phyloP scores from a whole-genome alignment of 1,284 basidiomycete genomes.

The Neolentinus lepideus region DNA sequence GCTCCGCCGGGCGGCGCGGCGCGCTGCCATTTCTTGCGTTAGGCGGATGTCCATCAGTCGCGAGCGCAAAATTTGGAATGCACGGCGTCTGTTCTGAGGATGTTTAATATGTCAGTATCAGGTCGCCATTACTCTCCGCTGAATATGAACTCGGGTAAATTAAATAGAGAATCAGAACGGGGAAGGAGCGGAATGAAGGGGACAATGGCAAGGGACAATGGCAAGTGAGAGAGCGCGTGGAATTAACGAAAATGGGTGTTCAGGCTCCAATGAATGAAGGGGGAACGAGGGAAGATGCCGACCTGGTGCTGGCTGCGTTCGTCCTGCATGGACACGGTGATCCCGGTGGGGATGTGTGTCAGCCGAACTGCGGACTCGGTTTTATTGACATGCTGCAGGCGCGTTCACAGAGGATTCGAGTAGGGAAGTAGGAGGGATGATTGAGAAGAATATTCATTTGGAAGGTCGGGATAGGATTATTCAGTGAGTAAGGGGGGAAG shows the following conservation, averaged over 20 bases:
- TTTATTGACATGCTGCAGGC: constrained; percentile 88
- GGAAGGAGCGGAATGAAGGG: not conserved
- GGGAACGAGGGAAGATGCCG: constrained; percentile 10
- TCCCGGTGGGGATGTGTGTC: constrained; percentile 90
- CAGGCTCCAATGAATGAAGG: too few species aligned
- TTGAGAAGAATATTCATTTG: not conserved
- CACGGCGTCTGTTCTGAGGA: constrained; percentile 74
- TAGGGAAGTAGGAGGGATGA: not conserved
- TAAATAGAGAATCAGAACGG: not conserved
- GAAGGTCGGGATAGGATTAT: too few species aligned
- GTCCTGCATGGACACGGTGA: constrained; percentile 98
- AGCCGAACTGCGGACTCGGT: constrained; percentile 98
- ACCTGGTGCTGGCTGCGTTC: constrained; percentile 94
- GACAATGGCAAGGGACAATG: too few species aligned
- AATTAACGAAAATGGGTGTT: too few species aligned
- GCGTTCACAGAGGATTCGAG: too few species aligned
- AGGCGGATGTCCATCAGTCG: constrained; percentile 79
- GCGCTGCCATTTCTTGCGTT: constrained; percentile 59
- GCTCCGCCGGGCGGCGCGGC: constrained; percentile 61
- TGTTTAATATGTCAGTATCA: not conserved
- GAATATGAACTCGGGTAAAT: too few species aligned
- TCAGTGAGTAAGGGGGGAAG: too few species aligned
- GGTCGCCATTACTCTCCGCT: too few species aligned
- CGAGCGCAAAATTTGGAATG: constrained; percentile 81
- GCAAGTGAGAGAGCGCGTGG: too few species aligned